Evolutionary conservation across 176 grass and related monocot species (phyloP).

Genomic region (Oryza australiensis): DNA sequence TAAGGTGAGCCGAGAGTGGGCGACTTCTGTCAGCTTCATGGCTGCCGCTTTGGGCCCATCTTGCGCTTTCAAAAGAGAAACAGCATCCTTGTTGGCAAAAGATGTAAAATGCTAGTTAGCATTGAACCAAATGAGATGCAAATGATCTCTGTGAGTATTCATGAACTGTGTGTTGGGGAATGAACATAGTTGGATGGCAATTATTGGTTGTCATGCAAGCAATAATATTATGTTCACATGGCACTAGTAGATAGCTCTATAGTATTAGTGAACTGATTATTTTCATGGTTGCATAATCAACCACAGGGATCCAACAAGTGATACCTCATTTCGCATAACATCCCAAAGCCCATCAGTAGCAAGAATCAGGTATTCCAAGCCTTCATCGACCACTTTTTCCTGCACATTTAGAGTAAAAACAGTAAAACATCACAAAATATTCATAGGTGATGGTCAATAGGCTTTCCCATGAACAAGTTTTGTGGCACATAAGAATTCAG

Average conservation of each 20-base stretch:
- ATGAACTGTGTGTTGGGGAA: neutral
- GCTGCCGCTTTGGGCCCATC: conserved; percentile 55
- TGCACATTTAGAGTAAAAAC: conserved; percentile 29
- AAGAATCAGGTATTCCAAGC: conserved; percentile 74
- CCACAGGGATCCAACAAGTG: neutral
- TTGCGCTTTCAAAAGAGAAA: conserved; percentile 56
- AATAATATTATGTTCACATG: neutral
- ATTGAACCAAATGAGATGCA: neutral
- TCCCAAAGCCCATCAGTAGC: conserved; percentile 94
- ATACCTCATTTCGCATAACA: conserved; percentile 76
- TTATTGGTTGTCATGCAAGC: neutral
- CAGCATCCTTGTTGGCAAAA: conserved; percentile 52
- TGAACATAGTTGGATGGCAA: neutral
- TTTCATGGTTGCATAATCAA: neutral
- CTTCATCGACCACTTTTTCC: conserved; percentile 57
- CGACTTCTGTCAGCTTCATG: conserved; percentile 54
- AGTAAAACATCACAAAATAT: conserved; percentile 1
- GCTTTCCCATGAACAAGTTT: neutral
- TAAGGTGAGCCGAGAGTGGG: conserved; percentile 39
- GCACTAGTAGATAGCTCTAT: neutral
- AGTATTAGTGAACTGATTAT: neutral
- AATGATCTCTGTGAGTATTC: neutral
- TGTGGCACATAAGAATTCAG: neutral
- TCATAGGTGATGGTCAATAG: neutral
- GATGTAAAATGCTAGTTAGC: conserved; percentile 7